Conservation (phyloP, 768 basidiomycete genomes). For the Rhodotorula babjevae region DNA sequence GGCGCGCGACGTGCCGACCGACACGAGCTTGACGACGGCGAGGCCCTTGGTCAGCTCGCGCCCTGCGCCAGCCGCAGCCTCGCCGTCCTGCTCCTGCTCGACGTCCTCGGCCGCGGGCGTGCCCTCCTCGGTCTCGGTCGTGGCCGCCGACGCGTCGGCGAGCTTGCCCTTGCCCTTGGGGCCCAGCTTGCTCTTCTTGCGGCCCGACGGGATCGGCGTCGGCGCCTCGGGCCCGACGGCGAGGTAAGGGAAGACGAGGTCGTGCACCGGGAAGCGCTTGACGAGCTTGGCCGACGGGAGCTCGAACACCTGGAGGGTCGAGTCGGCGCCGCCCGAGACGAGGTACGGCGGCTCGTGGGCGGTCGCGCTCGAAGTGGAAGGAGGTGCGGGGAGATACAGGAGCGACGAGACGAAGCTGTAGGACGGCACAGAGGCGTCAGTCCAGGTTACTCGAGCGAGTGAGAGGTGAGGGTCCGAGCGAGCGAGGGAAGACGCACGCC, state of each 20-base stretch:
- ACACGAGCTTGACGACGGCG: constrained; percentile 33
- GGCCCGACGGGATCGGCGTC: constrained; percentile 8
- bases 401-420: constrained; percentile 36
- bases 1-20: constrained; percentile 19
- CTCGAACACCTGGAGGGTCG: constrained; percentile 69
- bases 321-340: constrained; percentile 85
- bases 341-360: constrained; percentile 46
- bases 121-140: neutral
- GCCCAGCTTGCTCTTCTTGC: constrained; percentile 27
- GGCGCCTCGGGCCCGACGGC: constrained; percentile 20
- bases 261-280: constrained; percentile 18
- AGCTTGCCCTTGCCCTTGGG: constrained; percentile 8
- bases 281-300: constrained; percentile 54
- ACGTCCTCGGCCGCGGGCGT: neutral
- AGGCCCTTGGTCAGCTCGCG: constrained; percentile 28
- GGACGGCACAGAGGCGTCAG: neutral
- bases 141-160: neutral
- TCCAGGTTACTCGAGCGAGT: neutral
- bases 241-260: constrained; percentile 9
- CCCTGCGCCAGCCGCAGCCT: neutral
- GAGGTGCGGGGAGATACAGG: constrained; percentile 20
- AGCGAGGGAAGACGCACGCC: constrained; percentile 54
- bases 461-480: no score
- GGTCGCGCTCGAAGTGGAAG: neutral
- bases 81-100: neutral